Base-by-base conservation (phyloP, 2,329 filamentous ascomycete genomes). In the Eutypella sp. region DNA sequence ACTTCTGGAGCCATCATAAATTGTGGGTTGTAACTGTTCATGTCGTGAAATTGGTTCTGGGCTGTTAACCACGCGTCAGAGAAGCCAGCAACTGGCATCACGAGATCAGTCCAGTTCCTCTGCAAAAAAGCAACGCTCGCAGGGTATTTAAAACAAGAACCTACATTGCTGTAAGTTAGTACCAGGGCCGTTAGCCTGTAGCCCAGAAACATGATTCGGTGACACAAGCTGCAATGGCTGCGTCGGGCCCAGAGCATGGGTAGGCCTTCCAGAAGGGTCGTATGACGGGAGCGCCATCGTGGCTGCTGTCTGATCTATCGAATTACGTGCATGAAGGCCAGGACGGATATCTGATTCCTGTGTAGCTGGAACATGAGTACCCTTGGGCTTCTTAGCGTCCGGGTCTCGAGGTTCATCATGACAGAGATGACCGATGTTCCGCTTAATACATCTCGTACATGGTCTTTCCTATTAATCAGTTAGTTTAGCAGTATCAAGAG, bases 341-440 rank as follows among this genome's bases (percentile, higher is more conserved):
- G 75, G 60, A 58, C 74, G 72, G 52, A 69, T 66, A 44, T 79
- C 78, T 54, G 81, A 76, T 62, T 86, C 82, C 46, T 76, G 74
- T 37, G 72, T 70, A 43, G 79, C 74, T 49, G 75, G 69, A 50
- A 73, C 77, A 52, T 74, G 72, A 56, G 81, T 74, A 63, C 73
- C 78, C 71, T 92, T 96, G 58, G 79, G 71, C 69, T 91, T 92
- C 70, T 93, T 95, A 49, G 85, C 68, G 51, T 84, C 81, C 56
- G 83, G 75, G 62, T 99, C 92, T 67, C 92, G 85, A 57, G 91
- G 92, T 70, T 97, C 93, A 70, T 99, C 93, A 73, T 96, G 93
- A 70, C 93, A 99, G 56, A 99, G 79, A 70, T 99, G 93, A 60
- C 92, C 93, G 67, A 99, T 99, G 72, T 96, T 96, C 63, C 93